phyloP scores from a whole-genome alignment of 2,329 filamentous ascomycete genomes.

The Microascus cirrosus region DNA sequence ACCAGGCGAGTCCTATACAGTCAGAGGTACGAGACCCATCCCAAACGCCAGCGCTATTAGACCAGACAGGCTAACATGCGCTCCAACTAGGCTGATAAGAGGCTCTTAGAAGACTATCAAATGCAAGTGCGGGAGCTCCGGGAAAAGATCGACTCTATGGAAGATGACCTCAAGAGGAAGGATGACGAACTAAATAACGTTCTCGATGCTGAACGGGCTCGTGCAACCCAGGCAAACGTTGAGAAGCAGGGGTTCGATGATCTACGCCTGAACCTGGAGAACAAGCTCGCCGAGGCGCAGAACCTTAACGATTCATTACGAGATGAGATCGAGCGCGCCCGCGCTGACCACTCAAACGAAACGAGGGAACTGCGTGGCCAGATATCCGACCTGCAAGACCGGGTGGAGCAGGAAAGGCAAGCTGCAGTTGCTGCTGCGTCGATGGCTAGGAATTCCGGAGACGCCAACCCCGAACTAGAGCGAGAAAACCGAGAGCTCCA shows the following conservation, averaged over 20 bases:
- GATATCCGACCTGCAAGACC: constrained; percentile 40
- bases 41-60: background rate
- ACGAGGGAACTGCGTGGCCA: constrained; percentile 53
- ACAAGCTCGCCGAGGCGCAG: constrained; percentile 62
- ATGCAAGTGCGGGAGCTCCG: constrained; percentile 64
- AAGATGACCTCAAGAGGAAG: constrained; percentile 57
- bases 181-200: constrained; percentile 56
- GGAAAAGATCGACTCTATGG: constrained; percentile 61
- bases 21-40: constrained; percentile 24
- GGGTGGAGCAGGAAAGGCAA: constrained; percentile 1
- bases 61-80: background rate
- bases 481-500: constrained; percentile 61
- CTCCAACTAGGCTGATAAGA: constrained; percentile 39
- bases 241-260: constrained; percentile 65
- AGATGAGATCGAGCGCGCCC: constrained; percentile 64
- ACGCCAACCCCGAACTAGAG: constrained; percentile 43
- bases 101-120: constrained; percentile 69
- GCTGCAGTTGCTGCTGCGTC: background rate
- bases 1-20: constrained; percentile 18
- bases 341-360: constrained; percentile 54
- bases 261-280: constrained; percentile 56
- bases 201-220: constrained; percentile 46
- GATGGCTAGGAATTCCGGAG: constrained; percentile 10
- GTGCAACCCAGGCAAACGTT: constrained; percentile 35
- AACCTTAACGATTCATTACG: constrained; percentile 70